phyloP scores from a whole-genome alignment of 257 asterid species.

The Solanum sparsipilum region DNA sequence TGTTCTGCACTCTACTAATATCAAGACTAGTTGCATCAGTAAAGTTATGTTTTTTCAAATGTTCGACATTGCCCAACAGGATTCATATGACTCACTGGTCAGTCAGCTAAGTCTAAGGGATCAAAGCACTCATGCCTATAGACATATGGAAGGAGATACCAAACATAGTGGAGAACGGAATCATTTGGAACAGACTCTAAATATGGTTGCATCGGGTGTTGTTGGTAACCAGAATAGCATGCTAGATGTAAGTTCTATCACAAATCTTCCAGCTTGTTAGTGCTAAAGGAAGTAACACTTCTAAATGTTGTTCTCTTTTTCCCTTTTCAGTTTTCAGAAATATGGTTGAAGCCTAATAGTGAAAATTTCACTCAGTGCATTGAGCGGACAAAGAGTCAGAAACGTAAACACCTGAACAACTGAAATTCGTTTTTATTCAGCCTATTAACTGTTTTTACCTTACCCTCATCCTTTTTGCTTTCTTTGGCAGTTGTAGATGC shows the following conservation, averaged over 20 bases:
- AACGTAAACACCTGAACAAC: slow-evolving; percentile 39
- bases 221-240: slow-evolving; percentile 25
- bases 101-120: slow-evolving; percentile 32
- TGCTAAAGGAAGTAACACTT: not conserved
- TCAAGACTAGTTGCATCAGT: not conserved
- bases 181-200: slow-evolving; percentile 44
- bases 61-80: slow-evolving; percentile 25
- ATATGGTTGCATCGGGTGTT: slow-evolving; percentile 42
- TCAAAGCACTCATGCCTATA: slow-evolving; percentile 30
- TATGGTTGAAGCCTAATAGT: slow-evolving; percentile 81
- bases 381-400: slow-evolving; percentile 58
- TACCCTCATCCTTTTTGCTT: not conserved
- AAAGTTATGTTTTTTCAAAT: not conserved
- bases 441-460: not conserved
- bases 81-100: slow-evolving; percentile 27
- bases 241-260: slow-evolving; percentile 37
- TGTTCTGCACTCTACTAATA: not conserved
- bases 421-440: not conserved
- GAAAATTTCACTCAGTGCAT: slow-evolving; percentile 76
- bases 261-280: not conserved
- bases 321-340: slow-evolving; percentile 56
- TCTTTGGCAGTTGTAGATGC: slow-evolving; percentile 53
- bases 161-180: slow-evolving; percentile 22
- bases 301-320: not conserved
- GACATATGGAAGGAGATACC: slow-evolving; percentile 23